Base-by-base conservation (phyloP, 495 filamentous ascomycete genomes). In the Cryomyces minteri region DNA sequence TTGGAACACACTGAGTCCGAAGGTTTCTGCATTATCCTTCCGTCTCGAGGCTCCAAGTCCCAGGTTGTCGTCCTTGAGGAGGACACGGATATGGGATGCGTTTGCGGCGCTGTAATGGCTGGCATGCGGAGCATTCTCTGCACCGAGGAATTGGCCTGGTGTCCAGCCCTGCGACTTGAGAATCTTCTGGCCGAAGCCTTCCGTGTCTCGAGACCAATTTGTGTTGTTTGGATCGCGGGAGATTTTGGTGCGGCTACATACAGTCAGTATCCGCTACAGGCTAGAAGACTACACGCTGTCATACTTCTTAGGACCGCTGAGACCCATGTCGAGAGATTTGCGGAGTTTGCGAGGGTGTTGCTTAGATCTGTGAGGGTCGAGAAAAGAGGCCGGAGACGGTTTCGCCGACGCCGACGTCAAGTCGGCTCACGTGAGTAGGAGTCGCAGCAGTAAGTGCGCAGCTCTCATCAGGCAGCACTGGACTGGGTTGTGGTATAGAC, bases 181-280 rank as follows among this genome's bases (percentile, higher is more conserved):
- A 45, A 95, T 82, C 52, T 71, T 77, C 58, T 94, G 87, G 52
- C 88, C 88, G 56, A 85, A 95, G 41, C 75, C 74, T 40, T 71
- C 68, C 49, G 83, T 86, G 53, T 84, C 80, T 49, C 76, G 78
- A 40, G 80, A 74, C 88, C 88, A 98, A 64, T 73, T 73, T 31
- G 83, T 93, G 58, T 95, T 95, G 59, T 94, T 93, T 10, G 88
- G 88, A 64, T 98, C 88, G 54, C 78, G 64, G 41, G 83, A 80
- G 43, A 95, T 71, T 60, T 88, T 94, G 32, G 70, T 74, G 54
- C 74, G 82, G 58, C 88, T 96, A 42, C 6, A 39, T 37, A 28
- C n/a, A 25, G 43, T 50, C 46, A 48, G 51, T 32, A 37, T 4
- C 4, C 5, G 8, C n/a, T 31, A 7, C 3, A 7, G 28, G 1